These are phyloP conservation scores for Lachnellula hyalina DNA, from an alignment of 2,329 filamentous ascomycete genomes.

Conservation along the genomic window DNA sequence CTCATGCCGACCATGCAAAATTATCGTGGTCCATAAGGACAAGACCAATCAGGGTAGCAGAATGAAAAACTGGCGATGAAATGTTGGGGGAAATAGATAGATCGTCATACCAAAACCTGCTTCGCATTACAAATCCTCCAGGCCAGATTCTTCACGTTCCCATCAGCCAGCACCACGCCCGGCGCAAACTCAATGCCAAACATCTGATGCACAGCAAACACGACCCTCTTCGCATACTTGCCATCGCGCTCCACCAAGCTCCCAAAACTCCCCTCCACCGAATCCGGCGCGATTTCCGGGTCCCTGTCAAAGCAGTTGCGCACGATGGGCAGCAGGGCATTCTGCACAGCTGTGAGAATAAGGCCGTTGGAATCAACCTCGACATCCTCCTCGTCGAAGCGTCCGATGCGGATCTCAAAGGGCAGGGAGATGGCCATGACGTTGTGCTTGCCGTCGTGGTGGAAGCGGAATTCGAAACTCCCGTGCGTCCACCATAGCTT, in stretches of 20 bases:
- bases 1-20: too few relatives aligned
- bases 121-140: slow-evolving; percentile 96
- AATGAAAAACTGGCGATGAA: slow-evolving; percentile 4
- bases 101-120: slow-evolving; percentile 71
- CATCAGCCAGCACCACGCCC: slow-evolving; percentile 86
- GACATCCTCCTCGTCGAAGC: slow-evolving; percentile 72
- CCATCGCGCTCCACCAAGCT: slow-evolving; percentile 77
- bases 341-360: slow-evolving; percentile 67
- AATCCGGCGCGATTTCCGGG: slow-evolving; percentile 80
- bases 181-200: slow-evolving; percentile 95
- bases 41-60: not conserved
- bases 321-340: slow-evolving; percentile 73
- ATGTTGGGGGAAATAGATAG: slow-evolving; percentile 29
- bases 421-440: slow-evolving; percentile 92
- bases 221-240: slow-evolving; percentile 84
- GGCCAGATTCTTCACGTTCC: slow-evolving; percentile 81
- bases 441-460: slow-evolving; percentile 86
- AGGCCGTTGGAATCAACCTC: slow-evolving; percentile 51
- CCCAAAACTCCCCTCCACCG: slow-evolving; percentile 76
- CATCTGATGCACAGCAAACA: slow-evolving; percentile 94
- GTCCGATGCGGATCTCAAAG: slow-evolving; percentile 81
- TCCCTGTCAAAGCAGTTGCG: slow-evolving; percentile 91
- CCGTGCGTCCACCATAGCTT: slow-evolving; percentile 97
- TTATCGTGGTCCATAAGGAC: too few relatives aligned
- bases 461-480: slow-evolving; percentile 94